phyloP scores from a whole-genome alignment of 768 basidiomycete genomes.

The Wakefieldia striispora region DNA sequence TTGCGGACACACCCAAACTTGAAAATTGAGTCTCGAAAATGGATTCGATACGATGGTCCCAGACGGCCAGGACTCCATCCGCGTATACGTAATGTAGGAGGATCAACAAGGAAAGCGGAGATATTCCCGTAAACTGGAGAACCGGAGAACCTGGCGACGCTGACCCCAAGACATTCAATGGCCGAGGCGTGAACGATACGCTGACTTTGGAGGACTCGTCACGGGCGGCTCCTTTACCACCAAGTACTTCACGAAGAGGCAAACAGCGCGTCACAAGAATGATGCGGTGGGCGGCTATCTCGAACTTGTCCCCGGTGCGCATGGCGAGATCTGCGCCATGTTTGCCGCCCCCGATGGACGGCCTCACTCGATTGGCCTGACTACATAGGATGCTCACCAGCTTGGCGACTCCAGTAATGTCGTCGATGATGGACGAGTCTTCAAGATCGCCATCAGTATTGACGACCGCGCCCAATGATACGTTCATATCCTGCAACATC shows the following conservation, averaged over 20 bases:
- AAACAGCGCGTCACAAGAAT: constrained; percentile 63
- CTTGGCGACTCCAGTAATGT: constrained; percentile 34
- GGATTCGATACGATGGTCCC: constrained; percentile 70
- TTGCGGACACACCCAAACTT: constrained; percentile 40
- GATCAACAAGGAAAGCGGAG: constrained; percentile 67
- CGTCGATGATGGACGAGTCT: constrained; percentile 35
- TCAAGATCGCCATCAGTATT: constrained; percentile 32
- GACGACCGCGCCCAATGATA: neutral
- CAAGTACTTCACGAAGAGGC: constrained; percentile 44
- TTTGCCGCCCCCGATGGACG: constrained; percentile 18
- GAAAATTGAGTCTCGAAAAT: constrained; percentile 42
- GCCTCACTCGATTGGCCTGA: neutral
- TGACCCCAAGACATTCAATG: neutral
- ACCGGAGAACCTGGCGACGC: neutral
- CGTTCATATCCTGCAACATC: neutral
- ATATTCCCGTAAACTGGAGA: constrained; percentile 48
- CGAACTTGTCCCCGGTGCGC: constrained; percentile 39
- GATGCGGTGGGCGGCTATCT: constrained; percentile 61
- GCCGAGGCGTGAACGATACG: constrained; percentile 22
- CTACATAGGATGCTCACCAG: constrained; percentile 14
- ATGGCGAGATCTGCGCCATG: constrained; percentile 67
- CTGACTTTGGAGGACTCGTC: constrained; percentile 32
- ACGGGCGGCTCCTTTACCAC: constrained; percentile 27
- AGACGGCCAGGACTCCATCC: constrained; percentile 77
- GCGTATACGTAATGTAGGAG: constrained; percentile 86